These are phyloP conservation scores for Cladosporium sp. DNA, from an alignment of 2,329 filamentous ascomycete genomes.

Conservation along the genomic window DNA sequence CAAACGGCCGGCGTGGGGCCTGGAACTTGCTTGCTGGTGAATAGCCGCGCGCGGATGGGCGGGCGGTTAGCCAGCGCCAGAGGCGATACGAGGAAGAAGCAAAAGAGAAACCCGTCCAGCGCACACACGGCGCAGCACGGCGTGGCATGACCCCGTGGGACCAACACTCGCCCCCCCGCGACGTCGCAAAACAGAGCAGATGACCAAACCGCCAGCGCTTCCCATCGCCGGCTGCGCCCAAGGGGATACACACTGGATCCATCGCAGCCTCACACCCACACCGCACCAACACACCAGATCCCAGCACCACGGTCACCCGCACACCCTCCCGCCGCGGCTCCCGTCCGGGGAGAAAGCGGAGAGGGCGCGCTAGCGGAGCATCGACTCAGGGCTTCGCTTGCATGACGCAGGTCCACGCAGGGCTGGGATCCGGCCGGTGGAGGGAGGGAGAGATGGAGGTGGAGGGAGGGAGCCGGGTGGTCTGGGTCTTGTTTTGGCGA, in stretches of 20 bases:
- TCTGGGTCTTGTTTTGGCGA: too few relatives aligned
- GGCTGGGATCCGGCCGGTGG: background rate
- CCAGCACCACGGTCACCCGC: background rate
- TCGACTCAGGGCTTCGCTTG: background rate
- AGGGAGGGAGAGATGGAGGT: too few relatives aligned
- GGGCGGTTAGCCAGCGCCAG: background rate
- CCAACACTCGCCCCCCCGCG: background rate
- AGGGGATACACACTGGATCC: too few relatives aligned
- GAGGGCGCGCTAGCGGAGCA: background rate
- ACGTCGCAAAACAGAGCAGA: too few relatives aligned
- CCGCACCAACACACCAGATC: background rate
- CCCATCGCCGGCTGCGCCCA: too few relatives aligned
- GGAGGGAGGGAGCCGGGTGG: too few relatives aligned
- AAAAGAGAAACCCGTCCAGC: background rate
- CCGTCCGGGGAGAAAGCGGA: conserved; percentile 3
- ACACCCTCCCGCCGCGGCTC: background rate
- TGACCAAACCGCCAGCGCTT: too few relatives aligned
- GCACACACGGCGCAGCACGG: too few relatives aligned
- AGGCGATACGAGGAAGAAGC: background rate
- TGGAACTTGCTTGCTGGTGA: background rate
- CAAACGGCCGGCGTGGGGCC: background rate
- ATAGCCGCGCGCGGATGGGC: background rate
- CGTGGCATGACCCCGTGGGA: too few relatives aligned
- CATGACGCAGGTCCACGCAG: conserved; percentile 9
- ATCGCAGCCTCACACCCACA: too few relatives aligned